phyloP scores from a whole-genome alignment of 192 early-diverging fungal genomes.

The Linderina pennispora region DNA sequence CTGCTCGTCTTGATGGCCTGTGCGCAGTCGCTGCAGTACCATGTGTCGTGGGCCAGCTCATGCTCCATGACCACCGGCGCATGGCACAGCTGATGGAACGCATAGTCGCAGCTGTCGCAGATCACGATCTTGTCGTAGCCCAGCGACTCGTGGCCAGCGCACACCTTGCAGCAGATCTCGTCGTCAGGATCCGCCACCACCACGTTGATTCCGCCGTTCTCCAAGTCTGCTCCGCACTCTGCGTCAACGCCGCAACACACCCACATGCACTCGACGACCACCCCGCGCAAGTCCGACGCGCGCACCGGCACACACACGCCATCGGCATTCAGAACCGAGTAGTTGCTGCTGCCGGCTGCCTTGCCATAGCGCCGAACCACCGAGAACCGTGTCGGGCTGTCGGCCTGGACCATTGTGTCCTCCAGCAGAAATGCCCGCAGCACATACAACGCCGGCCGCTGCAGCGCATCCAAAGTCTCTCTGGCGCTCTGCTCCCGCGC shows the following conservation, averaged over 20 bases:
- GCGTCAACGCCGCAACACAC: slow-evolving; percentile 31
- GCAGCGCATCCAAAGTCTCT: slow-evolving; percentile 4
- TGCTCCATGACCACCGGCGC: slow-evolving; percentile 28
- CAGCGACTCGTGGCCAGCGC: slow-evolving; percentile 15
- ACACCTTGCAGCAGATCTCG: slow-evolving; percentile 36
- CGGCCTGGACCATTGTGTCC: not conserved
- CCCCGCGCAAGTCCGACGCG: slow-evolving; percentile 16
- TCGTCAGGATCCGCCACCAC: slow-evolving; percentile 43
- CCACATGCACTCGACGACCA: slow-evolving; percentile 37
- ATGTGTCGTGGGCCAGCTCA: slow-evolving; percentile 30
- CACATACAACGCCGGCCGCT: slow-evolving; percentile 2
- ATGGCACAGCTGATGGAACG: slow-evolving; percentile 46
- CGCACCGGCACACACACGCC: slow-evolving; percentile 22
- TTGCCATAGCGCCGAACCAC: slow-evolving; percentile 34
- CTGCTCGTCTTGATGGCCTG: no score
- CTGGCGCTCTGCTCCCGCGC: not conserved
- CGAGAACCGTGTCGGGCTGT: not conserved
- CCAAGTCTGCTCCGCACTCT: slow-evolving; percentile 8
- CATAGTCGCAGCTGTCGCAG: slow-evolving; percentile 41
- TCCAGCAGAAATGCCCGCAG: slow-evolving; percentile 28
- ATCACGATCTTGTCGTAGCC: slow-evolving; percentile 45
- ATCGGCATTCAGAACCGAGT: slow-evolving; percentile 12
- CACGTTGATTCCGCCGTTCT: slow-evolving; percentile 11
- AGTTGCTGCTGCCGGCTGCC: slow-evolving; percentile 11
- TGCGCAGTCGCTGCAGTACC: slow-evolving; percentile 37